Evolutionary conservation across 371 early-diverging fungal genomes (phyloP).

Genomic region (Mortierella sp.): DNA sequence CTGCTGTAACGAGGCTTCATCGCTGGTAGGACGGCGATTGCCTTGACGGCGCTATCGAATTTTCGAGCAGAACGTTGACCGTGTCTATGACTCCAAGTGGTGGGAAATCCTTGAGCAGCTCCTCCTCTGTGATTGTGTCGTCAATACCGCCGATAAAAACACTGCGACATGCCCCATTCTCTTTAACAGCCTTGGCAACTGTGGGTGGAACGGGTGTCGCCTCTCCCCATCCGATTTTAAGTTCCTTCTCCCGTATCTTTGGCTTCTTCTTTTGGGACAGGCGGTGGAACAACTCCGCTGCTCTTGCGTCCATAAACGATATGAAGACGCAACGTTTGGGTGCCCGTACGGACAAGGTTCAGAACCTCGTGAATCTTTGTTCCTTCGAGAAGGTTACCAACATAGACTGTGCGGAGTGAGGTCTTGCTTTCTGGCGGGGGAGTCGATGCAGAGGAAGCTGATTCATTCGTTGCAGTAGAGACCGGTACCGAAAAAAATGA

Average conservation of each 20-base stretch:
- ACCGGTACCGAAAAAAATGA: no score
- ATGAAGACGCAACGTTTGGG: slow-evolving; percentile 82
- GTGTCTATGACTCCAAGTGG: slow-evolving; percentile 79
- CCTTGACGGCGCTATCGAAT: slow-evolving; percentile 74
- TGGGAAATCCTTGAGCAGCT: slow-evolving; percentile 62
- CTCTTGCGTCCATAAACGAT: slow-evolving; percentile 74
- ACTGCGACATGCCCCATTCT: slow-evolving; percentile 83
- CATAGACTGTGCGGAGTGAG: slow-evolving; percentile 80
- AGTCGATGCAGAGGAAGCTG: no score
- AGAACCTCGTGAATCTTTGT: slow-evolving; percentile 73
- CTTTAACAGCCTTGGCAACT: slow-evolving; percentile 65
- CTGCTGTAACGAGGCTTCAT: slow-evolving; percentile 62
- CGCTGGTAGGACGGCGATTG: slow-evolving; percentile 64
- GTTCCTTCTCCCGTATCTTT: slow-evolving; percentile 57
- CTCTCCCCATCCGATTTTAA: slow-evolving; percentile 83
- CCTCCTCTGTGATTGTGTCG: slow-evolving; percentile 61
- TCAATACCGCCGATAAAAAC: slow-evolving; percentile 78
- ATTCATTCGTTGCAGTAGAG: no score
- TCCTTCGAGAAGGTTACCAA: slow-evolving; percentile 76
- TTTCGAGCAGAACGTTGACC: slow-evolving; percentile 72
- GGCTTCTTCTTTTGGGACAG: slow-evolving; percentile 60
- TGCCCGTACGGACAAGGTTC: slow-evolving; percentile 77
- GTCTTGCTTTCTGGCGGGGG: no score
- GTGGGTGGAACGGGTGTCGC: slow-evolving; percentile 62
- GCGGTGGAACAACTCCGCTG: slow-evolving; percentile 66